Conservation (phyloP, 139 green algal genomes). For the Chlamydomonas incerta region DNA sequence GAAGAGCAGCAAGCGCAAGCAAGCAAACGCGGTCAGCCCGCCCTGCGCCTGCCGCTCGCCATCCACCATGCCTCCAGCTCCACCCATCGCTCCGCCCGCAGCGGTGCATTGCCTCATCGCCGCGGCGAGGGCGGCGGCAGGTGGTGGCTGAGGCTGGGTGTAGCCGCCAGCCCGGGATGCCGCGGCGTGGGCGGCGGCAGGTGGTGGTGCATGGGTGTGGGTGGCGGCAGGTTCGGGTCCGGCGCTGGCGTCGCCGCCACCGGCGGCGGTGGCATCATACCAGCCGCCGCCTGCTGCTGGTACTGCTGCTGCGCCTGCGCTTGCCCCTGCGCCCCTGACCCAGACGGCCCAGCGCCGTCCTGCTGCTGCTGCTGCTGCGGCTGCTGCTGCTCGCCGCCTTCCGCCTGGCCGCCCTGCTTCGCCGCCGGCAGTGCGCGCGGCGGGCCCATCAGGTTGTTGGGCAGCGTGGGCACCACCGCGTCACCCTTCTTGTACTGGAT, state of each 20-base stretch:
- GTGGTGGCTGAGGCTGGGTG: neutral
- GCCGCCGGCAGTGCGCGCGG: neutral
- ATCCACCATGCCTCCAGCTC: no score
- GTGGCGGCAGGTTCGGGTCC: constrained; percentile 22
- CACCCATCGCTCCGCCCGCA: no score
- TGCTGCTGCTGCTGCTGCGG: neutral
- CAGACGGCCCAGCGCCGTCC: no score
- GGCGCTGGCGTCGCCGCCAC: neutral
- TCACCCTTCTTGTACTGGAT: constrained; percentile 91
- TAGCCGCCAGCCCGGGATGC: constrained; percentile 21
- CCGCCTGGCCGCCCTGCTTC: neutral
- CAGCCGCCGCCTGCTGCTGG: neutral
- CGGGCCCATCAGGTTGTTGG: constrained; percentile 19
- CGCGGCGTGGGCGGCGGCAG: constrained; percentile 48
- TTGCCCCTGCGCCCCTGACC: neutral
- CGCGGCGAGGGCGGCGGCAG: constrained; percentile 27
- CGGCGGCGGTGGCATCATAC: constrained; percentile 3
- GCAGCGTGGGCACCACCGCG: constrained; percentile 37
- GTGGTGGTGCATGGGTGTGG: constrained; percentile 29
- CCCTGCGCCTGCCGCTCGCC: no score
- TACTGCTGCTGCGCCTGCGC: neutral
- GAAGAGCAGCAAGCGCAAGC: no score
- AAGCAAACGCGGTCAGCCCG: no score
- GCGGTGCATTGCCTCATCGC: constrained; percentile 6
- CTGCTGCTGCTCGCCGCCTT: neutral